A percentile compares a stretch with the other conserved stretches of the same genome.
These are phyloP conservation scores for Przewalskia tangutica DNA, from an alignment of 257 asterid genomes.

Conservation along the genomic window DNA sequence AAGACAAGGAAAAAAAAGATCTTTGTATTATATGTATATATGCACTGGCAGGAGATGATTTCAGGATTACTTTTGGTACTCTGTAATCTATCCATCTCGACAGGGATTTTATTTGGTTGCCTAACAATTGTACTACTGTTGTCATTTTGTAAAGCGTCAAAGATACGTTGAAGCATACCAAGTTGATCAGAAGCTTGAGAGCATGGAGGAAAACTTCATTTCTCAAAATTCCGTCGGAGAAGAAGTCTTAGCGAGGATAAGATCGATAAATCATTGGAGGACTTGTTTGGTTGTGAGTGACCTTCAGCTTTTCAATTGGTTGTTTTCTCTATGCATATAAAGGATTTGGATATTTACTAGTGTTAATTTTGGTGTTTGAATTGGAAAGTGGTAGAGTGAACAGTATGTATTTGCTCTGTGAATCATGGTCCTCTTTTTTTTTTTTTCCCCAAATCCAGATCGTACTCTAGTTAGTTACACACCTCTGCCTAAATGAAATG, in stretches of 20 bases:
- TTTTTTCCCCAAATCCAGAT: neutral
- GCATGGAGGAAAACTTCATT: slow-evolving; percentile 58
- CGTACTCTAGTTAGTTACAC: neutral
- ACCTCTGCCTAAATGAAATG: neutral
- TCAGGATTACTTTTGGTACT: neutral
- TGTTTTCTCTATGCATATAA: neutral
- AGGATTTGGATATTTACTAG: neutral
- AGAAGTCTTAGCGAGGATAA: slow-evolving; percentile 36
- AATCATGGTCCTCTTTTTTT: neutral
- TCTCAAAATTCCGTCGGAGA: slow-evolving; percentile 33
- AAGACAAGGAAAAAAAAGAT: neutral
- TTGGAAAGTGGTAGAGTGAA: neutral
- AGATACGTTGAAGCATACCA: slow-evolving; percentile 80
- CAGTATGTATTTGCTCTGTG: neutral
- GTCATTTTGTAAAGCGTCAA: slow-evolving; percentile 50
- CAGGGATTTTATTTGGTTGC: slow-evolving; percentile 5
- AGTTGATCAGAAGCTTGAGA: slow-evolving; percentile 60
- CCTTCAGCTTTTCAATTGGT: slow-evolving; percentile 1
- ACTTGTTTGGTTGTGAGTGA: slow-evolving; percentile 72
- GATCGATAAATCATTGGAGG: slow-evolving; percentile 64
- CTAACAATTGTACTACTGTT: slow-evolving; percentile 9
- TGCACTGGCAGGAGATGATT: neutral
- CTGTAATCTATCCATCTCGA: neutral
- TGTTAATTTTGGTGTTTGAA: neutral
- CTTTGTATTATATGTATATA: neutral